Base-by-base conservation (phyloP, 2,329 filamentous ascomycete genomes). In the Neofusicoccum kwambonambiense region DNA sequence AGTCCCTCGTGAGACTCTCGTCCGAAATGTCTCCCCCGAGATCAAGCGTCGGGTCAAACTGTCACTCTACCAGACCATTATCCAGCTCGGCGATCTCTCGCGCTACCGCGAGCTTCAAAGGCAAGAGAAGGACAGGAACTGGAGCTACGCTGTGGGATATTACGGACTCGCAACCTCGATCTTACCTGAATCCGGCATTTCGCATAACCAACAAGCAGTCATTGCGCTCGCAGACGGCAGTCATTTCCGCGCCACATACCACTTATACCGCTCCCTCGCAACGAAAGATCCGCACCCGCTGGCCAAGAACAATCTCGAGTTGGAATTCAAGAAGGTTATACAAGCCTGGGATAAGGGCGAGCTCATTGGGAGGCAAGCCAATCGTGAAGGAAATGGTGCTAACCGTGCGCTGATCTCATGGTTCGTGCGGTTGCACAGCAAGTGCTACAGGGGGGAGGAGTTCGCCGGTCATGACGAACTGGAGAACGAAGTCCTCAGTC, bases 151-250 rank as follows among this genome's bases (percentile, higher is more conserved):
- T 13, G 83, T 93, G 72, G 89, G 90, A 11, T 97, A 94, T 77
- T 98, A 99, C 76, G 83, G 86, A 64, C 82, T 98, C 66, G 95
- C 95, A 22, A 87, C 89, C 68, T 87, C 90, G 60, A 84, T 98
- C 62, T 86, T 90, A 69, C 92, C 94, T 3, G 82, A 87, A 17
- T 92, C 90, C 51, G 94, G 94, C 35, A 87, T 89, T 68, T 90
- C 92, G 15, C 90, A 96, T 73, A 94, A 99, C 72, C 95, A 98
- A 76, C 87, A 95, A 75, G 93, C 91, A 41, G 91, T 98, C 41
- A 89, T 98, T 66, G 89, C 90, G 66, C 85, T 92, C 54, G 89
- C 90, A 62, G 87, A 93, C 70, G 86, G 85, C 65, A 90, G 94
- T 69, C 90, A 96, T 74, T 85, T 98, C 58, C 87, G 92, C 67